Evolutionary conservation across 371 early-diverging fungal genomes (phyloP), one percentile per base, ranked within the genome.

Genomic region (Conidiobolus incongruus): DNA sequence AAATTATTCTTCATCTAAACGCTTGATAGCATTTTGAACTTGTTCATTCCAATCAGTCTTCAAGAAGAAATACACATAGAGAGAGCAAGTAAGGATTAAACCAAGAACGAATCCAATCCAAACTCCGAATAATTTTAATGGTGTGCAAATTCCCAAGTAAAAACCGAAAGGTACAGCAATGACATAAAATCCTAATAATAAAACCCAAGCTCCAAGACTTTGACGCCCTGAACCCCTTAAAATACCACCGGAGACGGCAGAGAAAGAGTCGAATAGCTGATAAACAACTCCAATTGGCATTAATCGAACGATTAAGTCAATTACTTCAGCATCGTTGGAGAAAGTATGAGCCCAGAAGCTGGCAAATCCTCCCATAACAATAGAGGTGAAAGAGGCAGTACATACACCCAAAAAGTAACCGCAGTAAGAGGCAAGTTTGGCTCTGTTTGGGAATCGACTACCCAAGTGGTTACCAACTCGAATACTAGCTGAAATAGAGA

Each of bases 401-500:
- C 58, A 45, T 2, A 65, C 19, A 4, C 63, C 61, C 39, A 72
- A 59, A 4, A 58, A 12, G 6, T 72, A 39, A 11, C 72, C 63
- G n/a, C 61, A 54, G 29, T 48, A 47, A 22, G 68, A 52, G 0
- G 71, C 54, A 22, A 51, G 46, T 20, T 44, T 51, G n/a, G 76
- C 76, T 15, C 56, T 56, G 3, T 53, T 44, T 0, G 61, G 47
- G 4, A 49, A 50, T 1, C 51, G 51, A 15, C 56, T 58, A 0
- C 81, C 83, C 10, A 82, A 48, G 1, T 72, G 55, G 49, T 79
- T 79, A 15, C 91, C 92, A 1, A 85, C 75, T 1, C 81, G 71
- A 20, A 75, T 84, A 16, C 80, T 68, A 89, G 93, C n/a, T n/a
- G n/a, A n/a, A n/a, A n/a, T n/a, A n/a, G n/a, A n/a, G n/a, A n/a